These are phyloP conservation scores for Dispira simplex DNA, from an alignment of 192 early-diverging fungal species.

Conservation along the genomic window DNA sequence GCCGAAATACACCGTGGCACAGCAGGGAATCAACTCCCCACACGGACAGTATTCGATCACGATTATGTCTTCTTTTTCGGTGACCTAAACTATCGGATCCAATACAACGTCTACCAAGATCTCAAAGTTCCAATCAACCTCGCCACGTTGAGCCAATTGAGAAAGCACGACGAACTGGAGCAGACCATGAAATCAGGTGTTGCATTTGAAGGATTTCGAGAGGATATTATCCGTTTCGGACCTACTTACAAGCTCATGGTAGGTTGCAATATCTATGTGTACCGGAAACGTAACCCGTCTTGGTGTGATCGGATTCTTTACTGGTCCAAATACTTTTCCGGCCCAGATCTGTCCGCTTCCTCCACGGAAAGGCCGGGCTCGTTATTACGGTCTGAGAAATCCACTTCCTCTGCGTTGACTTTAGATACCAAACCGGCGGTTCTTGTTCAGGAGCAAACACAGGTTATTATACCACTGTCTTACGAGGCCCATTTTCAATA, in stretches of 20 bases:
- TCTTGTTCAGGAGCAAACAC: background rate
- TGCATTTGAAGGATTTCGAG: background rate
- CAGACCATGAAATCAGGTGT: background rate
- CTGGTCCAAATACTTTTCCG: background rate
- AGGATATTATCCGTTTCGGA: background rate
- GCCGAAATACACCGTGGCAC: too few species aligned
- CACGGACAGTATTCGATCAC: constrained; percentile 1
- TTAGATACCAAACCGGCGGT: too few species aligned
- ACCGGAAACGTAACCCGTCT: constrained; percentile 3
- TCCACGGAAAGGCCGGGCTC: too few species aligned
- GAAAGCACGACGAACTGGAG: background rate
- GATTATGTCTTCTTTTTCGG: constrained; percentile 8
- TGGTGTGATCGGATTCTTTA: constrained; percentile 9
- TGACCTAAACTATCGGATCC: constrained; percentile 10
- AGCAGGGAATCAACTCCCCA: too few species aligned
- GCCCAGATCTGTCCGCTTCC: too few species aligned
- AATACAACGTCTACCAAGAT: background rate
- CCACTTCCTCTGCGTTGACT: too few species aligned
- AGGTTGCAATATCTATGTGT: constrained; percentile 7
- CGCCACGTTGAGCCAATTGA: background rate
- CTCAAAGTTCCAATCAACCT: background rate
- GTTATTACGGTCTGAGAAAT: too few species aligned
- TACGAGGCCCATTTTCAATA: constrained; percentile 2
- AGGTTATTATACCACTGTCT: background rate
- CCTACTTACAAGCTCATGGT: constrained; percentile 9